These are phyloP conservation scores for Silene conica DNA, from an alignment of 148 eudicot species.

Conservation along the genomic window DNA sequence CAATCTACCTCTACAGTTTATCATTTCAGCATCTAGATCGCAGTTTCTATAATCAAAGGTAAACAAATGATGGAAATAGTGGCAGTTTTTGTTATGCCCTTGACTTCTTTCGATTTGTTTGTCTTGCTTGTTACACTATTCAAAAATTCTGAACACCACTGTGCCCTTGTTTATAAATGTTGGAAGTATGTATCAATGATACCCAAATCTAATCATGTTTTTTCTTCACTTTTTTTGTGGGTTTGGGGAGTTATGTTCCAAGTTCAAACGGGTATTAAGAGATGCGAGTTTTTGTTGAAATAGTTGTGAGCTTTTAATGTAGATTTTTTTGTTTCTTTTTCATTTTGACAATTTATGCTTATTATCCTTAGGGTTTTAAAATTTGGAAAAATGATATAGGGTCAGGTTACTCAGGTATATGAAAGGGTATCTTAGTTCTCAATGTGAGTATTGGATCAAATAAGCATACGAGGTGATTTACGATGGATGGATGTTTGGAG, in stretches of 20 bases:
- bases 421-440: neutral
- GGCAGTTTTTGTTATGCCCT: neutral
- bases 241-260: neutral
- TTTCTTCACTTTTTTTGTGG: neutral
- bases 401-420: neutral
- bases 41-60: neutral
- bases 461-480: neutral
- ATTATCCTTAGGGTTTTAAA: neutral
- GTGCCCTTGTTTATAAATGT: neutral
- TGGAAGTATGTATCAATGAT: neutral
- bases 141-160: neutral
- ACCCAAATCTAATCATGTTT: neutral
- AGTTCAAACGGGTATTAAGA: neutral
- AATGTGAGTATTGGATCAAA: neutral
- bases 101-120: neutral
- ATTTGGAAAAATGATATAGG: neutral
- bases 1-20: neutral
- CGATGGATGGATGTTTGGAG: neutral
- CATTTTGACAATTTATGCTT: neutral
- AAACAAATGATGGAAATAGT: neutral
- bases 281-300: neutral
- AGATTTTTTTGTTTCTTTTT: neutral
- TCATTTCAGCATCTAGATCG: neutral
- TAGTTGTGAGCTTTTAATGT: conserved; percentile 1
- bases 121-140: neutral